A percentile compares a stretch with the other conserved stretches of the same genome.
Conservation (phyloP, 176 grass and related monocot species). For the Pontederia paniculata region DNA sequence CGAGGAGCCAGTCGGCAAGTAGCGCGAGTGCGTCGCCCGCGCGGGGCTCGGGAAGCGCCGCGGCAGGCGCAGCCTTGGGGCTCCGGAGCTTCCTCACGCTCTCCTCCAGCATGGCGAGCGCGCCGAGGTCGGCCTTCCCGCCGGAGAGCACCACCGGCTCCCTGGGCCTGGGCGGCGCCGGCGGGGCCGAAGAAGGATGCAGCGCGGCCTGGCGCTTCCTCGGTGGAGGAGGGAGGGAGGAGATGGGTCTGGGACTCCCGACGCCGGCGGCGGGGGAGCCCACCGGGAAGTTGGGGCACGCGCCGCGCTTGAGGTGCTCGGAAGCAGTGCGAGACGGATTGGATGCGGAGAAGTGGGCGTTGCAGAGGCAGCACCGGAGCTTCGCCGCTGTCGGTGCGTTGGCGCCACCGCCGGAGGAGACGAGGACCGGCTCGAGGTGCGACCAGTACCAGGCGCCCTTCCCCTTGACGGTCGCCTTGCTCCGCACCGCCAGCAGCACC, state of each 20-base stretch:
- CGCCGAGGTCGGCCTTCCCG: conserved; percentile 14
- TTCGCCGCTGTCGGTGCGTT: conserved; percentile 3
- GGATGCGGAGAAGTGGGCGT: conserved; percentile 1
- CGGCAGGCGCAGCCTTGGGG: conserved; percentile 27
- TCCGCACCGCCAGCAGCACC: conserved; percentile 7
- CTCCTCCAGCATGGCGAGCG: conserved; percentile 11
- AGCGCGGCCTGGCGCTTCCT: background rate
- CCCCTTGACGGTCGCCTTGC: conserved; percentile 6
- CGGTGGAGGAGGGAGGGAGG: background rate
- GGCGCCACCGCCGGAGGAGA: background rate
- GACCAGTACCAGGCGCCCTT: conserved; percentile 14
- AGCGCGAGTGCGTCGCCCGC: conserved; percentile 43
- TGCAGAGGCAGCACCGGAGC: conserved; percentile 10
- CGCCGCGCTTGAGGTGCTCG: conserved; percentile 10
- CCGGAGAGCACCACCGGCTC: conserved; percentile 1
- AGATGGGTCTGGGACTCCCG: background rate
- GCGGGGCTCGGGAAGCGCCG: conserved; percentile 37
- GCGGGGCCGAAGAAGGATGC: background rate
- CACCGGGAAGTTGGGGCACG: conserved; percentile 4
- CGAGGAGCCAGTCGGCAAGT: conserved; percentile 77
- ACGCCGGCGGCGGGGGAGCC: background rate
- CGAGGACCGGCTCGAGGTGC: conserved; percentile 11
- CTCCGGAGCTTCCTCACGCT: conserved; percentile 35
- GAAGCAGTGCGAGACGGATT: conserved; percentile 12
- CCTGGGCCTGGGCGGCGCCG: background rate